Conservation (phyloP, 73 alveolate genomes). For the Urostyla sp. region DNA sequence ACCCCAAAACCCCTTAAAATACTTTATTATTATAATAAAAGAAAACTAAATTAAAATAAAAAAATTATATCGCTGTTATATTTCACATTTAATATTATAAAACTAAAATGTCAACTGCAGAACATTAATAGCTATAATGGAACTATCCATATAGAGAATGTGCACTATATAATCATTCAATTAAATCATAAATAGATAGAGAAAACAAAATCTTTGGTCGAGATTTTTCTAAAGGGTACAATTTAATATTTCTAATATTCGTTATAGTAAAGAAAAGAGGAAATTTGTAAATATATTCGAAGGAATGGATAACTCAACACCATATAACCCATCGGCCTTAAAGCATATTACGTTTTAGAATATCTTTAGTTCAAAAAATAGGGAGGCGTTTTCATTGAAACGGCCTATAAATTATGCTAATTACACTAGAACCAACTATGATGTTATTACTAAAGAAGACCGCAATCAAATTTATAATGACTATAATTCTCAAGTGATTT, state of each 20-base stretch:
- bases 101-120: neutral
- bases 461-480: neutral
- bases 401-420: conserved; percentile 1
- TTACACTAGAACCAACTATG: conserved; percentile 19
- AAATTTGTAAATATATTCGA: conserved; percentile 26
- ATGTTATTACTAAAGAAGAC: conserved; percentile 25
- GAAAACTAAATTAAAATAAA: too few relatives aligned
- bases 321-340: neutral
- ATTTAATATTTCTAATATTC: neutral
- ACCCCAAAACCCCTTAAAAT: too few relatives aligned
- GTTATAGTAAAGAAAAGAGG: neutral
- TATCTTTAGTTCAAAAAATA: conserved; percentile 18
- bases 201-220: conserved; percentile 35
- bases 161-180: conserved; percentile 30
- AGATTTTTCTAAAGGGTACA: conserved; percentile 34
- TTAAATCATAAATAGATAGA: conserved; percentile 24
- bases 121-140: conserved; percentile 11
- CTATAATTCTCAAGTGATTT: neutral
- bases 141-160: conserved; percentile 48
- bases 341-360: conserved; percentile 28
- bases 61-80: too few relatives aligned
- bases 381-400: neutral
- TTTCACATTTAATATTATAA: too few relatives aligned
- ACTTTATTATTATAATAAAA: too few relatives aligned
- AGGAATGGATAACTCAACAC: conserved; percentile 37